Conservation (phyloP, 805 yeast genomes). For the Peterozyma toletana region DNA sequence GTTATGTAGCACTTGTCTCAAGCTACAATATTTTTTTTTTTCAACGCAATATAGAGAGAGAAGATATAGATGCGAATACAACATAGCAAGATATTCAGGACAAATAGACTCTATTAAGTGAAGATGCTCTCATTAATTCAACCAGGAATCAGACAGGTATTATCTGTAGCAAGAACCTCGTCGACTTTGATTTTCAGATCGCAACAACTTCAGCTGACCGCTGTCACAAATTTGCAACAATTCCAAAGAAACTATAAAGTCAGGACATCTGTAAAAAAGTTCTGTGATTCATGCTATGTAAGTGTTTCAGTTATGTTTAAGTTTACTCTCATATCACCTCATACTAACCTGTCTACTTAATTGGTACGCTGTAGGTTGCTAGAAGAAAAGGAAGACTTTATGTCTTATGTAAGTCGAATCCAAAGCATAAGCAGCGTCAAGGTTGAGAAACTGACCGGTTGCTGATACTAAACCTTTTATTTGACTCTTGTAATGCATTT, state of each 20-base stretch:
- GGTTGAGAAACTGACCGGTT: slow-evolving; percentile 31
- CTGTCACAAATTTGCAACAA: neutral
- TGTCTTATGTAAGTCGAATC: slow-evolving; percentile 87
- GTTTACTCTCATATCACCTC: neutral
- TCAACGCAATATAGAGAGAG: no score
- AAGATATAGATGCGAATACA: no score
- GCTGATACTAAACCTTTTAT: neutral
- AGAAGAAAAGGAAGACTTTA: slow-evolving; percentile 93
- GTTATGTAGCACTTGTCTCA: no score
- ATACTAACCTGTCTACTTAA: neutral
- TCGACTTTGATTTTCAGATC: no score
- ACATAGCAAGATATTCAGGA: no score
- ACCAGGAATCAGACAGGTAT: no score
- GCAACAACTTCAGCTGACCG: no score
- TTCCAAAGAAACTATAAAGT: slow-evolving; percentile 75
- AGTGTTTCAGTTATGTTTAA: slow-evolving; percentile 18
- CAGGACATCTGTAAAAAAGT: slow-evolving; percentile 86
- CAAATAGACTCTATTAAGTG: no score
- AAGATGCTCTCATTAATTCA: no score
- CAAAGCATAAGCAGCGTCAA: slow-evolving; percentile 93
- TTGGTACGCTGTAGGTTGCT: slow-evolving; percentile 43
- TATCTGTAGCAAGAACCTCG: no score
- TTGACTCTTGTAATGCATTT: neutral
- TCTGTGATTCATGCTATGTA: slow-evolving; percentile 78
- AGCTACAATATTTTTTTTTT: no score